Base-by-base conservation (phyloP, 305 asterid genomes). In the Ruellia speciosa region DNA sequence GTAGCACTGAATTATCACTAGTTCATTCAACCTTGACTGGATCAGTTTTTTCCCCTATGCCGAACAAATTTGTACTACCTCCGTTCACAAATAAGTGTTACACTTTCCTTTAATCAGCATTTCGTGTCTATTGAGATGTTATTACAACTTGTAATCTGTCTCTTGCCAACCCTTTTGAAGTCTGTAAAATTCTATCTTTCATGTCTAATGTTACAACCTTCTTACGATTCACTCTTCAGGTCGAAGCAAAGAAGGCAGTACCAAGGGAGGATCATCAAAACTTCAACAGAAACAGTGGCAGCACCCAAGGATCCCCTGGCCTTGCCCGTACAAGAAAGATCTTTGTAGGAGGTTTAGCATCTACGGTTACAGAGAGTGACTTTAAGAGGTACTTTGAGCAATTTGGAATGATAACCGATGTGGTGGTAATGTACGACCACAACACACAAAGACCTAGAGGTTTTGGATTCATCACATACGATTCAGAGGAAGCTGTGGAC, bases 401-500 rank as follows among this genome's bases (percentile, higher is more conserved):
- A 67, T 88, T 84, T 15, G 97, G 97, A 59, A 74, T 69, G 5
- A 73, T 81, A 63, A 76, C 87, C 0, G 97, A 88, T 58, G 92
- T 80, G 18, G 94, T 88, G 35, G 95, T 88, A 63, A 86, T 86
- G 95, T 88, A 84, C 66, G 95, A 88, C 67, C 97, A 82, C 68
- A 83, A 83, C 63, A 88, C 97, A 7, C 90, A 84, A 60, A 80
- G 97, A 76, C 95, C 95, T 17, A 77, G 95, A 70, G 97, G 97
- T 66, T 85, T 88, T 63, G 96, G 96, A 24, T 88, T 88, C 54
- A 81, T 88, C 66, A 88, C 95, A 6, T 88, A 73, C 13, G 90
- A 88, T 63, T 79, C 84, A 18, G 96, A 80, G 79, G 95, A 85
- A 56, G 88, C 94, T 28, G 96, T 85, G 57, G 94, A 85, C 49